phyloP scores from a whole-genome alignment of 225 moss, liverwort and hornwort species.

The Antitrichia curtipendula region DNA sequence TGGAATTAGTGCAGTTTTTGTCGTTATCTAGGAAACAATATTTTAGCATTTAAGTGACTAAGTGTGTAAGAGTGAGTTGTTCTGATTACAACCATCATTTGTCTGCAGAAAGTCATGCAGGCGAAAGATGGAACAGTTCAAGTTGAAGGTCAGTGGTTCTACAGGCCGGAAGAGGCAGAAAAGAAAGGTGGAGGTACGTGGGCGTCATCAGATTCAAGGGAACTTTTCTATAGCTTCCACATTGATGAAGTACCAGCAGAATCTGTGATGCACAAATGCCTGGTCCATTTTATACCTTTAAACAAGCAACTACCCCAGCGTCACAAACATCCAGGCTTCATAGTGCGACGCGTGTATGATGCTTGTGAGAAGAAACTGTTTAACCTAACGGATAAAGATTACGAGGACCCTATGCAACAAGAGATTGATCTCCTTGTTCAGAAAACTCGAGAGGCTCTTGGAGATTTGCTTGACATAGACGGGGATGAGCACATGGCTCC shows the following conservation, averaged over 20 bases:
- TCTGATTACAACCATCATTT: background rate
- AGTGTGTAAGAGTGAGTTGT: background rate
- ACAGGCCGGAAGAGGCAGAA: constrained; percentile 94
- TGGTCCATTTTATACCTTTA: constrained; percentile 81
- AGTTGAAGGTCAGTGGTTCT: constrained; percentile 97
- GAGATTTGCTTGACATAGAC: constrained; percentile 64
- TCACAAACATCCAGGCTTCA: constrained; percentile 81
- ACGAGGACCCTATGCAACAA: constrained; percentile 91
- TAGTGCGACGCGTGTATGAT: constrained; percentile 87
- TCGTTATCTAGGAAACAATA: background rate
- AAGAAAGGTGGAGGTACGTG: constrained; percentile 92
- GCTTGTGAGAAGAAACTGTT: constrained; percentile 89
- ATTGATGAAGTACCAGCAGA: constrained; percentile 95
- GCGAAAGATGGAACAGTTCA: constrained; percentile 78
- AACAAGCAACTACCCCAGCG: constrained; percentile 72
- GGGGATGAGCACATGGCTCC: constrained; percentile 31
- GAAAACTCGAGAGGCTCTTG: constrained; percentile 66
- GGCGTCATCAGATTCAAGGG: constrained; percentile 73
- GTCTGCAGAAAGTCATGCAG: constrained; percentile 76
- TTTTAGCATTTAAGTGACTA: background rate
- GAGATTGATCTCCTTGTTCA: constrained; percentile 90
- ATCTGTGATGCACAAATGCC: constrained; percentile 96
- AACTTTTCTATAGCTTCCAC: constrained; percentile 97
- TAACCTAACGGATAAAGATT: constrained; percentile 93
- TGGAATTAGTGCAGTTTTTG: background rate